Evolutionary conservation across 805 yeast genomes (phyloP).

Genomic region (Cyberlindnera xishuangbannaensis): DNA sequence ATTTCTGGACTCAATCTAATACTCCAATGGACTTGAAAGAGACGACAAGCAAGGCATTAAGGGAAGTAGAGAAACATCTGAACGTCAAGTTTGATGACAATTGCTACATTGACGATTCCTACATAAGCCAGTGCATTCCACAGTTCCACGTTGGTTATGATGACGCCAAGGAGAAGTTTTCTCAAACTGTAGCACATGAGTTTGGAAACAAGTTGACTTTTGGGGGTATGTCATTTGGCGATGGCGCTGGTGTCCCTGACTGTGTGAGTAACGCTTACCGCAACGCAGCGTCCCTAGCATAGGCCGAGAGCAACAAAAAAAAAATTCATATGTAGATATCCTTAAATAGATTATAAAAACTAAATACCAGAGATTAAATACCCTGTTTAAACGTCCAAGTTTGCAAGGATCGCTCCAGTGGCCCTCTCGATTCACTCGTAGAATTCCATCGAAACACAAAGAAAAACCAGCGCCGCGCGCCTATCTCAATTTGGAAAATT

Average conservation of each 20-base stretch:
- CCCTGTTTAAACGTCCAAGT: too few species aligned
- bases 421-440: too few species aligned
- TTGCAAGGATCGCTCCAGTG: too few species aligned
- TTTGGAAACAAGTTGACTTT: constrained; percentile 42
- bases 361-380: too few species aligned
- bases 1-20: constrained; percentile 29
- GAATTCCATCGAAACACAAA: too few species aligned
- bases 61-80: constrained; percentile 34
- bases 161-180: constrained; percentile 33
- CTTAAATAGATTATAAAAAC: too few species aligned
- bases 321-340: background rate
- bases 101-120: constrained; percentile 23
- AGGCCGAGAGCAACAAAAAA: too few species aligned
- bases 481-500: too few species aligned
- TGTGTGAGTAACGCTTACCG: constrained; percentile 61
- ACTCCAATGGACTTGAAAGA: constrained; percentile 23
- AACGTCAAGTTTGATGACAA: constrained; percentile 6
- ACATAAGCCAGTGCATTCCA: constrained; percentile 65
- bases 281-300: constrained; percentile 35
- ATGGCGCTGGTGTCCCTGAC: constrained; percentile 88
- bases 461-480: too few species aligned
- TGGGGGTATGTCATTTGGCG: constrained; percentile 78
- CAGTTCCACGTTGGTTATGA: constrained; percentile 71
- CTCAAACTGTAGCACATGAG: constrained; percentile 27
- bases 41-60: constrained; percentile 20